Evolutionary conservation across 768 basidiomycete species (phyloP).

Genomic region (Pleurotus tuber-regium): DNA sequence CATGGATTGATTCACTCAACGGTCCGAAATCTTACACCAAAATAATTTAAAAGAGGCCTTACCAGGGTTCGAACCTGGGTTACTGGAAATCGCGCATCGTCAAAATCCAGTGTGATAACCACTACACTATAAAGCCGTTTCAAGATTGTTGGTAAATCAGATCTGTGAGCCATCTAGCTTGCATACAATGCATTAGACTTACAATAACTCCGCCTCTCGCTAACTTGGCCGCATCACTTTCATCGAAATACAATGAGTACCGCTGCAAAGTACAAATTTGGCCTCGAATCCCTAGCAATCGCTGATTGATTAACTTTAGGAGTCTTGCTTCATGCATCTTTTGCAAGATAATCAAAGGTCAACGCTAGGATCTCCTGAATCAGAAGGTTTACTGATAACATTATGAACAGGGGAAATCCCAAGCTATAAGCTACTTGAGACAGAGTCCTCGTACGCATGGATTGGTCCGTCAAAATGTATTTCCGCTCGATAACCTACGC

Average conservation of each 20-base stretch:
- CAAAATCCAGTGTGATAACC: slow-evolving; percentile 10
- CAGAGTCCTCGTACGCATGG: slow-evolving; percentile 57
- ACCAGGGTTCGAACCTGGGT: slow-evolving; percentile 9
- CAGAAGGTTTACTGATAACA: neutral
- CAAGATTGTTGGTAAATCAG: no score
- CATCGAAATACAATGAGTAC: slow-evolving; percentile 21
- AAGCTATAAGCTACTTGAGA: slow-evolving; percentile 81
- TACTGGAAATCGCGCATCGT: slow-evolving; percentile 5
- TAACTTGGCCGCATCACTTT: no score
- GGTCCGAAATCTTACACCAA: no score
- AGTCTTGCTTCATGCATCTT: slow-evolving; percentile 74
- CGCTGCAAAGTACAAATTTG: slow-evolving; percentile 33
- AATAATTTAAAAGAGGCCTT: slow-evolving; percentile 5
- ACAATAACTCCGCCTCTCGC: no score
- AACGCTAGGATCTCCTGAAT: slow-evolving; percentile 9
- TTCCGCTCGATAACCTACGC: neutral
- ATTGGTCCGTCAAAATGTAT: neutral
- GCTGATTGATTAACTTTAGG: slow-evolving; percentile 28
- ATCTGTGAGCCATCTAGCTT: no score
- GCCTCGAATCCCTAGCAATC: neutral
- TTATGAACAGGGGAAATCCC: slow-evolving; percentile 83
- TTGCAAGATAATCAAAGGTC: slow-evolving; percentile 94
- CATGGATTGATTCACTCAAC: no score
- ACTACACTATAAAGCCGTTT: slow-evolving; percentile 7
- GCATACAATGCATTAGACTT: no score